Percentiles rank a stretch among this genome's conserved stretches.
Conservation (phyloP, 1,284 basidiomycete genomes). For the Heterobasidion irregulare region DNA sequence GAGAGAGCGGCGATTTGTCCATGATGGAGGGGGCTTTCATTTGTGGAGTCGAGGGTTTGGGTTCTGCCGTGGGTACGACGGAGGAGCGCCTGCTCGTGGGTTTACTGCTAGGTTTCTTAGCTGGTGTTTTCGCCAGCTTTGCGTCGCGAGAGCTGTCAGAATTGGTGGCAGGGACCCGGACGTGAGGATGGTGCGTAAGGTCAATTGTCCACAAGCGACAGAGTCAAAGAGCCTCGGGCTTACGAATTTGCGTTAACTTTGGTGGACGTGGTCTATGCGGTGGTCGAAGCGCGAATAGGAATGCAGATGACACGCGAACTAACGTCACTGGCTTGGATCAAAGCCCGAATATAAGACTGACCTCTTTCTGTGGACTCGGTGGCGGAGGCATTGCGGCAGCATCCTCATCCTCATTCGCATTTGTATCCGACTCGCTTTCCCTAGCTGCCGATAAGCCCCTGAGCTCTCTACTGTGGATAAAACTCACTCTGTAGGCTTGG, state of each 20-base stretch:
- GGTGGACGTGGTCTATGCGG: not conserved
- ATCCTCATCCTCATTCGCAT: not conserved
- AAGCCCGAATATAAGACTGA: not conserved
- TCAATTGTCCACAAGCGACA: too few species aligned
- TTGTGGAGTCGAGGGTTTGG: slow-evolving; percentile 1
- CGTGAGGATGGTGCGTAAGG: not conserved
- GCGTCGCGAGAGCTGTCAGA: not conserved
- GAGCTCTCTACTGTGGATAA: not conserved
- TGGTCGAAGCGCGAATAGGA: not conserved
- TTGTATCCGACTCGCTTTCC: not conserved
- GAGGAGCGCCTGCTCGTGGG: not conserved
- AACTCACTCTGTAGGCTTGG: slow-evolving; percentile 1
- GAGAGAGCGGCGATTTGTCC: not conserved
- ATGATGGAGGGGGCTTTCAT: not conserved
- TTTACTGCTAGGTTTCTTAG: not conserved
- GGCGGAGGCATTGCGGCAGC: slow-evolving; percentile 1
- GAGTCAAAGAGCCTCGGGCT: not conserved
- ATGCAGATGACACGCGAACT: not conserved
- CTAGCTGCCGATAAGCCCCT: not conserved
- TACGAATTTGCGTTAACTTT: not conserved
- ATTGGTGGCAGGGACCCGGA: not conserved
- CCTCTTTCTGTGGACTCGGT: slow-evolving; percentile 1
- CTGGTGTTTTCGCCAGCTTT: not conserved
- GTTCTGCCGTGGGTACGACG: not conserved
- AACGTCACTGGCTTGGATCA: too few species aligned